Conservation (phyloP, 2,329 filamentous ascomycete species). For the Nothophaeocryptopus gaeumannii region DNA sequence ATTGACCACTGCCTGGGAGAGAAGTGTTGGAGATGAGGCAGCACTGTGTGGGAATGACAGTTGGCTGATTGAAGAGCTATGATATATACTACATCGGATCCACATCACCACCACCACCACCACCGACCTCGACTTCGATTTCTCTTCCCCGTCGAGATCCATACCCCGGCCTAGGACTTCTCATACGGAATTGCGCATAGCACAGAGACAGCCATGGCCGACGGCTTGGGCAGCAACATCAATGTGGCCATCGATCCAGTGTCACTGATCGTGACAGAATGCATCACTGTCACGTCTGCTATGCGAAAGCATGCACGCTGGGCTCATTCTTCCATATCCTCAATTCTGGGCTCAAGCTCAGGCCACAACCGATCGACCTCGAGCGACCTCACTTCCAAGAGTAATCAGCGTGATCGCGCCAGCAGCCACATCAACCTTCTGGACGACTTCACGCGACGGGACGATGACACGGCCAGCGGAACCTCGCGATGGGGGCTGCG, state of each 20-base stretch:
- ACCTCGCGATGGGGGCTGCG: conserved; percentile 88
- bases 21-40: too few species aligned
- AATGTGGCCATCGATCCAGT: conserved; percentile 39
- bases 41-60: too few species aligned
- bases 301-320: conserved; percentile 98
- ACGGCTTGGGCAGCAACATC: conserved; percentile 10
- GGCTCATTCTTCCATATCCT: conserved; percentile 92
- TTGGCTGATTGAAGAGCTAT: too few species aligned
- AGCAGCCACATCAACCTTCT: conserved; percentile 35
- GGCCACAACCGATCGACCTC: conserved; percentile 14
- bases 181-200: too few species aligned
- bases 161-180: too few species aligned
- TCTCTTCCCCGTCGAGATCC: too few species aligned
- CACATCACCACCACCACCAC: too few species aligned
- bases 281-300: conserved; percentile 94
- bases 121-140: too few species aligned
- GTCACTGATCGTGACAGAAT: conserved; percentile 88
- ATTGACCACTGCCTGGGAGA: too few species aligned
- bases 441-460: conserved; percentile 14
- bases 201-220: too few species aligned
- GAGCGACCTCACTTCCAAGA: conserved; percentile 14
- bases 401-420: conserved; percentile 24
- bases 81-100: too few species aligned
- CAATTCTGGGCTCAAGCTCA: conserved; percentile 67
- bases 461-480: conserved; percentile 5